Conservation (phyloP, 1,284 basidiomycete genomes). For the Apiotrichum mycotoxinovorans region DNA sequence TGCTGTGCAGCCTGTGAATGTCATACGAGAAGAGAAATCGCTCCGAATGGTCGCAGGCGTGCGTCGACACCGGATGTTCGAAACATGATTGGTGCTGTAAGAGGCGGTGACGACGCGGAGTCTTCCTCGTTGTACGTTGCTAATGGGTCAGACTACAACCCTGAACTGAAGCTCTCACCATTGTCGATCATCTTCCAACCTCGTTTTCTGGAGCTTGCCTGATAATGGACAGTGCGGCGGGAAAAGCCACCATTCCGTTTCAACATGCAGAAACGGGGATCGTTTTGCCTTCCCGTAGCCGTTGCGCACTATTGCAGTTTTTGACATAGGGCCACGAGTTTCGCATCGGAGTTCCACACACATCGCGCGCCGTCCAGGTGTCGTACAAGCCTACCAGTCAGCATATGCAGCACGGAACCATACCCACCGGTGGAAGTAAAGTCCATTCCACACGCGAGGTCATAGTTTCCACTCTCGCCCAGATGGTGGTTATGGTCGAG, state of each 20-base stretch:
- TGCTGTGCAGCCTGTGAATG: constrained; percentile 54
- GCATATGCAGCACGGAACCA: background rate
- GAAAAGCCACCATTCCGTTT: constrained; percentile 53
- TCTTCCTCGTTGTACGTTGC: constrained; percentile 28
- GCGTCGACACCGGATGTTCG: constrained; percentile 51
- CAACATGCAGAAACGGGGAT: constrained; percentile 58
- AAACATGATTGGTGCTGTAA: constrained; percentile 53
- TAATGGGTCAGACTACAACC: constrained; percentile 21
- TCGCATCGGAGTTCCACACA: constrained; percentile 51
- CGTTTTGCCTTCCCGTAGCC: constrained; percentile 49
- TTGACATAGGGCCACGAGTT: constrained; percentile 58
- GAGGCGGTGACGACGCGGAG: constrained; percentile 41
- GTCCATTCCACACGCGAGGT: constrained; percentile 60
- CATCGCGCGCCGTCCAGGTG: constrained; percentile 54
- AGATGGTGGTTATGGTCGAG: constrained; percentile 8
- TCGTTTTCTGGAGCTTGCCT: constrained; percentile 29
- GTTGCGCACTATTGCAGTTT: constrained; percentile 46
- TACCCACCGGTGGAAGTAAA: constrained; percentile 51
- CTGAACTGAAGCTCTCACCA: constrained; percentile 26
- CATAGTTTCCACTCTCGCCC: constrained; percentile 43
- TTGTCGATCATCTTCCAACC: constrained; percentile 45
- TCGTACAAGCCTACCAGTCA: constrained; percentile 48
- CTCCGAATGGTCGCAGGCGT: constrained; percentile 57
- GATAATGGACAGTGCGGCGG: constrained; percentile 53
- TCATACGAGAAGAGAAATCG: constrained; percentile 60